Evolutionary conservation across 495 filamentous ascomycete genomes (phyloP), one percentile per base, ranked within the genome.

Genomic region (Penicillium atrosanguineum): DNA sequence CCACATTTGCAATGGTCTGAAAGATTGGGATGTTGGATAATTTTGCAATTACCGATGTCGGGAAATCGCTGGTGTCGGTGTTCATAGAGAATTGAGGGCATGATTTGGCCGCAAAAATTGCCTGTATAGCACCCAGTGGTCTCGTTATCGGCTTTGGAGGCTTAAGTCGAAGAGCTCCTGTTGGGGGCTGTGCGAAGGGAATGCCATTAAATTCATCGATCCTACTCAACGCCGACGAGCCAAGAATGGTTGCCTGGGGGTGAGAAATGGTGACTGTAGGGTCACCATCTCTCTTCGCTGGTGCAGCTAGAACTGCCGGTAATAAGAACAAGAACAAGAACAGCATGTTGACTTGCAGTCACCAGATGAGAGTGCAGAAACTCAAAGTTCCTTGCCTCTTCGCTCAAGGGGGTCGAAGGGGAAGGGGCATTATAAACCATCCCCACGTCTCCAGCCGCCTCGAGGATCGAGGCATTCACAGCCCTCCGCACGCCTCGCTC

Each of bases 131-230:
- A 0, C 79, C 81, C 9, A 82, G 63, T 6, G 74, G 60, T 1
- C 70, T 56, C 44, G 79, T 71, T 0, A 87, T 51, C 1, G 79
- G 61, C 64, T 82, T 78, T 0, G 86, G 83, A 16, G 77, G 68
- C 43, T 80, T 80, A 59, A 89, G 79, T 6, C 86, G 76, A 38
- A 84, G 75, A 3, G 75, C 59, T 0, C 78, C 82, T 1, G 77
- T 75, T 1, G 86, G 85, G 6, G 79, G 75, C 50, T 85, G 74
- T 6, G 85, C 85, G 59, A 82, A 88, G 1, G 86, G 86, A 11
- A 89, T 79, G 1, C 82, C 84, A 47, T 84, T 81, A 61, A 87
- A 88, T 40, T 61, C 59, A 12, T 84, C 82, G 7, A 79, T 60
- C 14, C 60, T 49, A 29, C 48, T 64, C 15, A 40, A 39, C 23